Percentiles rank a stretch among this genome's conserved stretches.
These are phyloP conservation scores for Rhypophila decipiens DNA, from an alignment of 495 filamentous ascomycete species.

Conservation along the genomic window DNA sequence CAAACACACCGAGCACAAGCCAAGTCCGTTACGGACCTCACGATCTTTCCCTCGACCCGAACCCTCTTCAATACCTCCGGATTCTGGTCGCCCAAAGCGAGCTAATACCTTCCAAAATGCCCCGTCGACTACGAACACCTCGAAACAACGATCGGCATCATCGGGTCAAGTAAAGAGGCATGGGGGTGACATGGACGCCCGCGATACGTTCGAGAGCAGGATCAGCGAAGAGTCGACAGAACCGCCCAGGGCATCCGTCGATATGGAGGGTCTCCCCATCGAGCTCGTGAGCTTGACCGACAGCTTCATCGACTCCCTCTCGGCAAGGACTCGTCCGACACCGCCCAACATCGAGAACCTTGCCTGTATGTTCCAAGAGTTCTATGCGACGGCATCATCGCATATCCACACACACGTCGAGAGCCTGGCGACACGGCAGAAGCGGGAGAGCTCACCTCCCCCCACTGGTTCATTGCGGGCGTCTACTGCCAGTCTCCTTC, in stretches of 20 bases:
- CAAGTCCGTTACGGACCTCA: slow-evolving; percentile 18
- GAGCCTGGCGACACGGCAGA: slow-evolving; percentile 66
- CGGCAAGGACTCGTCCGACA: slow-evolving; percentile 76
- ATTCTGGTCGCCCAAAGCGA: slow-evolving; percentile 40
- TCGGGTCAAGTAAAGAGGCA: slow-evolving; percentile 15
- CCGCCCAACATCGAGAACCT: slow-evolving; percentile 81
- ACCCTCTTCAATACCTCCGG: slow-evolving; percentile 10
- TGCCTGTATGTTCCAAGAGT: slow-evolving; percentile 86
- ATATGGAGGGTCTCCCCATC: slow-evolving; percentile 82
- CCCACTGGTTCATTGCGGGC: slow-evolving; percentile 42
- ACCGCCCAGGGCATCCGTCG: slow-evolving; percentile 49
- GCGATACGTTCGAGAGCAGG: slow-evolving; percentile 47
- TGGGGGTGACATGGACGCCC: slow-evolving; percentile 13
- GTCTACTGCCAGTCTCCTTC: slow-evolving; percentile 46
- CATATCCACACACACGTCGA: slow-evolving; percentile 88
- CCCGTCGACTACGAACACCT: slow-evolving; percentile 26
- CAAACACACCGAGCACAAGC: slow-evolving; percentile 5
- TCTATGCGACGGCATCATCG: slow-evolving; percentile 75
- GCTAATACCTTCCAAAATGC: slow-evolving; percentile 59
- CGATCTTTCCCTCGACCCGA: slow-evolving; percentile 22
- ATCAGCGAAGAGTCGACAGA: slow-evolving; percentile 47
- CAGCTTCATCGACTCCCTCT: slow-evolving; percentile 88
- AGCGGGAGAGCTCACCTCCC: slow-evolving; percentile 51
- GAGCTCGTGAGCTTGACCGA: slow-evolving; percentile 87
- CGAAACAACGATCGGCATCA: slow-evolving; percentile 23